Conservation (phyloP, 805 yeast genomes). For the Saturnispora sanitii region DNA sequence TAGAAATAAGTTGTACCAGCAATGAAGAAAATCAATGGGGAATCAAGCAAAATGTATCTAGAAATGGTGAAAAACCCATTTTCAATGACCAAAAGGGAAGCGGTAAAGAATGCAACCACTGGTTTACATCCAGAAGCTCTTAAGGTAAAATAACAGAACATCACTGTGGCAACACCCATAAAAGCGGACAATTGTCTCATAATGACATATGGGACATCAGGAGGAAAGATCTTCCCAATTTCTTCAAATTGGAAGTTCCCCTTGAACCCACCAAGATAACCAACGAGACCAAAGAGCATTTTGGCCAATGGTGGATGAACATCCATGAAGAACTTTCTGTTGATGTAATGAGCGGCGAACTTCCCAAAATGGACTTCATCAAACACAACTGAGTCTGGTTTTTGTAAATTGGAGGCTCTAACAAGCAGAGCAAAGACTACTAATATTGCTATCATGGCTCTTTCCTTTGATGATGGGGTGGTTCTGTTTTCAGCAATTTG, state of each 20-base stretch:
- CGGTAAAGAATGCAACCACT: constrained; percentile 46
- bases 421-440: constrained; percentile 38
- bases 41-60: constrained; percentile 63
- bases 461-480: constrained; percentile 31
- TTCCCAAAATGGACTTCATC: constrained; percentile 95
- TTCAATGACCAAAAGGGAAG: constrained; percentile 50
- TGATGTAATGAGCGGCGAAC: constrained; percentile 83
- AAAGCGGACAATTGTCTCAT: constrained; percentile 67
- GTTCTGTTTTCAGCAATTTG: constrained; percentile 33
- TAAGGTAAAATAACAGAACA: constrained; percentile 57
- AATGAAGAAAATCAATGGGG: constrained; percentile 69
- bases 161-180: constrained; percentile 58
- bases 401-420: constrained; percentile 49
- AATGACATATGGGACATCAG: constrained; percentile 47
- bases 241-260: constrained; percentile 60
- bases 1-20: constrained; percentile 58
- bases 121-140: constrained; percentile 66
- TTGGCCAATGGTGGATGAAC: constrained; percentile 86
- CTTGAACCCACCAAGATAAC: constrained; percentile 54
- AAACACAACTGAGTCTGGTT: constrained; percentile 84
- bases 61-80: constrained; percentile 64
- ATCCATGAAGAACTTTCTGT: constrained; percentile 68
- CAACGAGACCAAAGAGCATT: constrained; percentile 67
- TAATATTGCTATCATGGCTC: constrained; percentile 32
- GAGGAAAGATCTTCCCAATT: constrained; percentile 58